A percentile compares a stretch with the other conserved stretches of the same genome.
Conservation (phyloP, 176 grass and related monocot genomes). For the Dactylis glomerata region DNA sequence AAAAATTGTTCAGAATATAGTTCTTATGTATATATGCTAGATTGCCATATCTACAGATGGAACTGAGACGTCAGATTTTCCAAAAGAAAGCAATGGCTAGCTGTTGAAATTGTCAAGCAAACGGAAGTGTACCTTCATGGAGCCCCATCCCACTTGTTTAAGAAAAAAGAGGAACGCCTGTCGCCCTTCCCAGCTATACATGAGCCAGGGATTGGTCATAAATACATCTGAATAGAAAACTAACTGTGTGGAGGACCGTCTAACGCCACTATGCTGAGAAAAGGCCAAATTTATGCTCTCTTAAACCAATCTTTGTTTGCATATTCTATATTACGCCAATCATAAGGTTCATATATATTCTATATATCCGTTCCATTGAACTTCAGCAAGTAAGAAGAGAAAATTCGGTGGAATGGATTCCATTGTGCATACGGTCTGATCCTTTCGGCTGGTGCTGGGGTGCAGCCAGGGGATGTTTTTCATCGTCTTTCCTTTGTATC, state of each 20-base stretch:
- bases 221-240: not conserved
- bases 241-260: not conserved
- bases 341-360: not conserved
- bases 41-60: not conserved
- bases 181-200: not conserved
- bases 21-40: not conserved
- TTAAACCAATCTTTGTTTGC: not conserved
- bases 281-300: not conserved
- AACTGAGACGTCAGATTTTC: not conserved
- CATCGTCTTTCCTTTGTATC: too few species aligned
- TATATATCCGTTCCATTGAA: not conserved
- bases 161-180: not conserved
- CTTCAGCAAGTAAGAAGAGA: not conserved
- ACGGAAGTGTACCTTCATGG: not conserved
- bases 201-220: not conserved
- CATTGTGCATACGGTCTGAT: not conserved
- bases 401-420: not conserved
- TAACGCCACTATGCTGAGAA: not conserved
- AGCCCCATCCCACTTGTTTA: not conserved
- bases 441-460: not conserved
- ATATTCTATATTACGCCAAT: not conserved
- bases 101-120: not conserved
- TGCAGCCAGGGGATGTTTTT: not conserved
- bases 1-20: not conserved
- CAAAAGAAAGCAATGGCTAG: not conserved